Percentiles rank a stretch among this genome's conserved stretches.
phyloP scores from a whole-genome alignment of 73 alveolate genomes.

The Urostyla sp. region DNA sequence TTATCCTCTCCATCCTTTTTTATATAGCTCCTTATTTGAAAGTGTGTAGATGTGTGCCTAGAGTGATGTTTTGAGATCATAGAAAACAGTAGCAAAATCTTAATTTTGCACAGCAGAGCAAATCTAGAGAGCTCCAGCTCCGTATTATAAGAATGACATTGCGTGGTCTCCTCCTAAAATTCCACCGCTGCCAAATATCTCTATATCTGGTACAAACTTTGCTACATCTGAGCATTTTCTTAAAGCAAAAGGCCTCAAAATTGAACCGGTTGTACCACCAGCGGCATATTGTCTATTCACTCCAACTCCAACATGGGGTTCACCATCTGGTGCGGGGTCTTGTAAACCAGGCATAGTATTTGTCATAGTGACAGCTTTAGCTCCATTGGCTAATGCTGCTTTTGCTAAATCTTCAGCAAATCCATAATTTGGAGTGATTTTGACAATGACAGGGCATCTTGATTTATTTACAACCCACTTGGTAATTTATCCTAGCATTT shows the following conservation, averaged over 20 bases:
- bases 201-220: constrained; percentile 63
- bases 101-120: constrained; percentile 72
- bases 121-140: constrained; percentile 66
- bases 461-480: constrained; percentile 59
- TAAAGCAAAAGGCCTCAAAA: constrained; percentile 68
- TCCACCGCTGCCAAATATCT: constrained; percentile 70
- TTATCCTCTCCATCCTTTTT: constrained; percentile 71
- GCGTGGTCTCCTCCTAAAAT: constrained; percentile 73
- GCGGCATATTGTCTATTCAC: constrained; percentile 52
- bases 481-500: constrained; percentile 59
- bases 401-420: constrained; percentile 49
- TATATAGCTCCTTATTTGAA: constrained; percentile 29
- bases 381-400: constrained; percentile 70
- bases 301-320: constrained; percentile 65
- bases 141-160: constrained; percentile 57
- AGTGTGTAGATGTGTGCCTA: constrained; percentile 62
- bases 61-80: constrained; percentile 66
- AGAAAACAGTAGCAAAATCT: constrained; percentile 69
- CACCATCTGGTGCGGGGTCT: constrained; percentile 71
- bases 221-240: constrained; percentile 75
- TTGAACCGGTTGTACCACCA: constrained; percentile 74
- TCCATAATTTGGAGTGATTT: constrained; percentile 61
- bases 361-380: constrained; percentile 72
- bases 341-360: constrained; percentile 69
- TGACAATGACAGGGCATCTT: constrained; percentile 54